These are phyloP conservation scores for Aureobasidium sp. DNA, from an alignment of 2,329 filamentous ascomycete species.

Conservation along the genomic window DNA sequence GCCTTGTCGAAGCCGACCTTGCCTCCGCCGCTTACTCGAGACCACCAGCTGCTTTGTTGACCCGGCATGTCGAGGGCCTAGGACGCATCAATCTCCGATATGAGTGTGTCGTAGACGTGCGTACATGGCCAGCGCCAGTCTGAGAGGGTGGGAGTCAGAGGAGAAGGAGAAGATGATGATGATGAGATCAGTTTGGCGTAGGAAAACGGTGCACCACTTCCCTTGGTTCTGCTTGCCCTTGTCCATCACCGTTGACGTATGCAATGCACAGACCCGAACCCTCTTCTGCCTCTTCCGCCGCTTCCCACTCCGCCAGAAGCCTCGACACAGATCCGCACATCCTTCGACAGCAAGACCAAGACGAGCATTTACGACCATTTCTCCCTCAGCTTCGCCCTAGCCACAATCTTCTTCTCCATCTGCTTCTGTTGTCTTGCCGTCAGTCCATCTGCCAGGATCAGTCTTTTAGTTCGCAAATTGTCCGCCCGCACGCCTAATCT, in stretches of 20 bases:
- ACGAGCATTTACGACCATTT: neutral
- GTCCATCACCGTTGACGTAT: conserved; percentile 1
- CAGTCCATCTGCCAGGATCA: neutral
- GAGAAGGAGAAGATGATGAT: neutral
- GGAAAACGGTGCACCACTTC: neutral
- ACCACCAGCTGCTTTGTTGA: conserved; percentile 12
- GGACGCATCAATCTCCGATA: neutral
- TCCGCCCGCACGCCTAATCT: conserved; percentile 1
- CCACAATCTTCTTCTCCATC: no score
- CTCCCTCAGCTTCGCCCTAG: neutral
- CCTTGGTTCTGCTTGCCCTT: neutral
- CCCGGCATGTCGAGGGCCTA: neutral
- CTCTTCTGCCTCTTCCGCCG: neutral
- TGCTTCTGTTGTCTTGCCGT: neutral
- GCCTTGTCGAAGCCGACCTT: conserved; percentile 68
- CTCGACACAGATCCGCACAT: neutral
- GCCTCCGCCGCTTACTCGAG: conserved; percentile 25
- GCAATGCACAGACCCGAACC: neutral
- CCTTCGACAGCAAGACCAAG: neutral
- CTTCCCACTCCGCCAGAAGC: neutral
- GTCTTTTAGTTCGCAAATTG: neutral
- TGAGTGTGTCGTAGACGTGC: neutral
- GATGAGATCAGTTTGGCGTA: neutral
- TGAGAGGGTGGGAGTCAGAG: neutral
- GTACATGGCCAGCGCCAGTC: conserved; percentile 1